Base-by-base conservation (phyloP, 163 green algal species). In the Chlamydomonas reinhardtii region DNA sequence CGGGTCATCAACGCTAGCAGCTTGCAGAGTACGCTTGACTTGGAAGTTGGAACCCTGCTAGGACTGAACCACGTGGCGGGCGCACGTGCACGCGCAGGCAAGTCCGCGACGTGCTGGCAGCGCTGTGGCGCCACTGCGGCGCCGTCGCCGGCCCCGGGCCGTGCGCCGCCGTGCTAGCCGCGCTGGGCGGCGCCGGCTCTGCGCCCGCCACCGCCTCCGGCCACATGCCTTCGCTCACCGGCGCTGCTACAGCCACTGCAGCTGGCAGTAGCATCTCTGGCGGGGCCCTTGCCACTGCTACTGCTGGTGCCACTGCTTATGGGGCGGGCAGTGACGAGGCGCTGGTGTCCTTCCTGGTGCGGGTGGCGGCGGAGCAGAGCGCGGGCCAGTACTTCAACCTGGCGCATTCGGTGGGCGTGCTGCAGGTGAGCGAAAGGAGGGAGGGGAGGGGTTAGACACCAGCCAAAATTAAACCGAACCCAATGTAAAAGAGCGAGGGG, bases 301-400 rank as follows among this genome's bases (percentile, higher is more conserved):
- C 14, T 56, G 48, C 6, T 9, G 48, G 48, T 14, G 19, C 11
- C 14, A 56, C 12, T 19, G 12, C 11, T 14, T 9, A 9, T 12
- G 14, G 11, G 12, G 48, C 12, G 11, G 14, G 48, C 48, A 56
- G 48, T 52, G 71, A 87, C 4, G 81, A 87, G 34, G 37, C 34
- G 6, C 31, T 87, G 71, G 8, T 81, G 39, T 81, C 70, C 43
- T 87, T 65, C 81, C 71, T 87, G 20, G 64, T 87, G 17, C 70
- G 71, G 35, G 54, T 80, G 4, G 56, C 81, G n/a, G 71, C 20
- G 3, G 81, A 81, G 81, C 81, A 87, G 71, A 27, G 81, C 56
- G 37, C 24, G 4, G 71, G 71, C 0, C 29, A 32, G 56, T 87
- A 54, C 81, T 87, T 81, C 81, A 87, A 87, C 29, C 61, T 87